Percentiles rank a stretch among this genome's conserved stretches.
phyloP scores from a whole-genome alignment of 2,329 filamentous ascomycete species.

The Ophiocordyceps unilateralis region DNA sequence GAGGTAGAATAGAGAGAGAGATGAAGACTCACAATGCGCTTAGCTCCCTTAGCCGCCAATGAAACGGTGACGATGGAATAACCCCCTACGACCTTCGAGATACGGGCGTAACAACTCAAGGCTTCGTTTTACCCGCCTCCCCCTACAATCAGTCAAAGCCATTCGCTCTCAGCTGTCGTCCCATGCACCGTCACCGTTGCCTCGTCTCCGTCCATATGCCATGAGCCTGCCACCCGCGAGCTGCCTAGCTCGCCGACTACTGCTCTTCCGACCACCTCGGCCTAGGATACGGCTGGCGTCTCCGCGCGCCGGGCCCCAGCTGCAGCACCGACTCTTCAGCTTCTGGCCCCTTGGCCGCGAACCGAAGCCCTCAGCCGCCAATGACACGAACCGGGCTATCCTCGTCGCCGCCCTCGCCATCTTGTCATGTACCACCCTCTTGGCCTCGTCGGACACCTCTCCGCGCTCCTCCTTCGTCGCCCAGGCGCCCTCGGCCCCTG shows the following conservation, averaged over 20 bases:
- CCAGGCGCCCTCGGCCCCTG: slow-evolving; percentile 1
- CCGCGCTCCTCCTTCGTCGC: slow-evolving; percentile 2
- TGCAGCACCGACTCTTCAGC: background rate
- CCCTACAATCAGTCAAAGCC: no score
- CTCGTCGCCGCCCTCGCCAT: slow-evolving; percentile 2
- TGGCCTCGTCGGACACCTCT: background rate
- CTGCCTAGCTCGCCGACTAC: slow-evolving; percentile 4
- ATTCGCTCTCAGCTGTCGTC: background rate
- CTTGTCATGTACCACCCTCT: slow-evolving; percentile 1
- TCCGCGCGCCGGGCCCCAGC: background rate
- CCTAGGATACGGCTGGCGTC: background rate
- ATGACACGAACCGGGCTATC: background rate
- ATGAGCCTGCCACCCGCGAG: slow-evolving; percentile 4
- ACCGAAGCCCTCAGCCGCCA: background rate
- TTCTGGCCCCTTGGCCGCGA: background rate
- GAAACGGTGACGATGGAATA: background rate
- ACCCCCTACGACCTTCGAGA: background rate
- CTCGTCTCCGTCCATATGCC: slow-evolving; percentile 1
- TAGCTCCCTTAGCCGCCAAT: background rate
- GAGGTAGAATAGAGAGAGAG: background rate
- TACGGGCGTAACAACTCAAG: no score
- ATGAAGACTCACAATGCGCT: background rate
- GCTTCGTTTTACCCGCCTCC: background rate
- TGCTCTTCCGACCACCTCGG: background rate
- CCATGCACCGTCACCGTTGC: background rate